phyloP scores from a whole-genome alignment of 192 early-diverging fungal genomes.

The Linnemannia hyalina region DNA sequence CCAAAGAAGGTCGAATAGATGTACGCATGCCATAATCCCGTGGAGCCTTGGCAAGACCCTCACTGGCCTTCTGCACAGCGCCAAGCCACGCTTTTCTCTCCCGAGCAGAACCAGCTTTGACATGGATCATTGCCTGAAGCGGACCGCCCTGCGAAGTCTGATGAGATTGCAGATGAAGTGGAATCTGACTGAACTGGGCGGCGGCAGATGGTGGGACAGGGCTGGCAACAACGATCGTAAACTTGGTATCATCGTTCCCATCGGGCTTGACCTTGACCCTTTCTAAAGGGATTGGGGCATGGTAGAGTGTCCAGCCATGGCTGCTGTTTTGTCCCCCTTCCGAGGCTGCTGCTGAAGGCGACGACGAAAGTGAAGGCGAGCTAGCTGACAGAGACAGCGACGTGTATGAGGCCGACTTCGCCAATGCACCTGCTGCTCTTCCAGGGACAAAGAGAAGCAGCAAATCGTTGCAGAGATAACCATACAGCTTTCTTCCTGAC shows the following conservation, averaged over 20 bases:
- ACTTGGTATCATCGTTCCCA: slow-evolving; percentile 18
- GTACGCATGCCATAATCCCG: slow-evolving; percentile 42
- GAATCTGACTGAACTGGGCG: slow-evolving; percentile 16
- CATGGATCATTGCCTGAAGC: slow-evolving; percentile 23
- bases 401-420: slow-evolving; percentile 8
- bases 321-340: slow-evolving; percentile 12
- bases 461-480: slow-evolving; percentile 81
- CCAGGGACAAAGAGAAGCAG: slow-evolving; percentile 66
- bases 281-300: slow-evolving; percentile 35
- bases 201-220: not conserved
- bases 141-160: not conserved
- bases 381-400: not conserved
- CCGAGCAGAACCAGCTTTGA: slow-evolving; percentile 23
- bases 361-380: slow-evolving; percentile 8
- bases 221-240: slow-evolving; percentile 15
- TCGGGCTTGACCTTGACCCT: slow-evolving; percentile 20
- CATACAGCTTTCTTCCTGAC: slow-evolving; percentile 81
- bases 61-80: slow-evolving; percentile 31
- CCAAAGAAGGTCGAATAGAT: slow-evolving; percentile 39
- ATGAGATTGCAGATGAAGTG: slow-evolving; percentile 21
- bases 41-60: slow-evolving; percentile 32
- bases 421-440: slow-evolving; percentile 1
- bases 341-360: not conserved
- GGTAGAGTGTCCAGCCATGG: slow-evolving; percentile 37
- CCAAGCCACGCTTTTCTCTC: slow-evolving; percentile 29